Conservation (phyloP, 305 asterid species). For the Fraxinus angustifolia region DNA sequence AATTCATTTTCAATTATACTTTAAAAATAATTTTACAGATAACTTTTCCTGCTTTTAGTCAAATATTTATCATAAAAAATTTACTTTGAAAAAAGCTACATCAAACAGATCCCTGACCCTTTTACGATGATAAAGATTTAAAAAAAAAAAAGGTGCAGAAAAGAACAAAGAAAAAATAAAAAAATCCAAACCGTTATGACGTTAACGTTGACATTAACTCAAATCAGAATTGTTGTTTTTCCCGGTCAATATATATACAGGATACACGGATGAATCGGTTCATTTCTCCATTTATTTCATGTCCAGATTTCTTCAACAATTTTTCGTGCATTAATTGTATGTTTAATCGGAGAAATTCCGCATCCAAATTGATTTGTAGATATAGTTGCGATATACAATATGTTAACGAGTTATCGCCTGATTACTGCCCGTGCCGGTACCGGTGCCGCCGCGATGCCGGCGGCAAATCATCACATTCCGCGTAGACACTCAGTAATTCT, state of each 20-base stretch:
- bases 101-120: background rate
- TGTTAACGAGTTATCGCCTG: slow-evolving; percentile 45
- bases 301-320: background rate
- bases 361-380: background rate
- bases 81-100: too few relatives aligned
- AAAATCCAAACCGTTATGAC: background rate
- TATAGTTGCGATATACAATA: slow-evolving; percentile 2
- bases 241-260: background rate
- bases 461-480: slow-evolving; percentile 30
- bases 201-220: slow-evolving; percentile 7
- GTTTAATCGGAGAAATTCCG: background rate
- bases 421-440: background rate
- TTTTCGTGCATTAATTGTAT: slow-evolving; percentile 5
- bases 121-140: background rate
- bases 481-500: slow-evolving; percentile 18
- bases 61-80: background rate
- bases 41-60: too few relatives aligned
- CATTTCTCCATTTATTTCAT: background rate
- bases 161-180: too few relatives aligned
- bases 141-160: background rate
- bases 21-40: too few relatives aligned
- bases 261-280: background rate
- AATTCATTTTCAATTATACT: too few relatives aligned
- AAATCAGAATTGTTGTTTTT: background rate
- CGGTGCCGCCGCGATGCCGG: slow-evolving; percentile 22